phyloP scores from a whole-genome alignment of 208 protist species.

The Crithidia acanthocephali region DNA sequence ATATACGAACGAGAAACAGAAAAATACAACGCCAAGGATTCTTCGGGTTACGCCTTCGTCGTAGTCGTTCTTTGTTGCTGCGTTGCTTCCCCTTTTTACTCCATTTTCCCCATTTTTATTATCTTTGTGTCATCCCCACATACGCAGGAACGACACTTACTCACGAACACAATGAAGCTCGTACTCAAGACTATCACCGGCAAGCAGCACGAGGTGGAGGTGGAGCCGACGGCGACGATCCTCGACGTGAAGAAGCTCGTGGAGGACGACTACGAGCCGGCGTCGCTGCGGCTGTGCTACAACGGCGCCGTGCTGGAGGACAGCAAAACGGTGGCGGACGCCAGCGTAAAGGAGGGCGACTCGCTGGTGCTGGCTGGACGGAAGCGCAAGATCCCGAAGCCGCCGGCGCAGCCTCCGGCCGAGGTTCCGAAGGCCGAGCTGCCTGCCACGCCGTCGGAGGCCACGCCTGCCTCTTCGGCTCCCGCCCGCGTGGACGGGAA shows the following conservation, averaged over 20 bases:
- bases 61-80: no score
- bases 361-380: slow-evolving; percentile 76
- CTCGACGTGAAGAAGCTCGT: slow-evolving; percentile 66
- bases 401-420: slow-evolving; percentile 7
- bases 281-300: slow-evolving; percentile 71
- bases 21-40: no score
- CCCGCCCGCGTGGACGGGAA: slow-evolving; percentile 5
- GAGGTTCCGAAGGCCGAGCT: slow-evolving; percentile 19
- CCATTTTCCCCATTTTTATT: no score
- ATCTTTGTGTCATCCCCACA: background rate
- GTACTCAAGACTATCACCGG: slow-evolving; percentile 71
- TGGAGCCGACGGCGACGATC: slow-evolving; percentile 54
- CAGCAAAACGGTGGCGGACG: slow-evolving; percentile 53
- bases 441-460: background rate
- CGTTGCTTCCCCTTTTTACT: no score
- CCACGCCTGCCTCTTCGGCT: background rate
- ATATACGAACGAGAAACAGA: no score
- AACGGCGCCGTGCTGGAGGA: slow-evolving; percentile 76
- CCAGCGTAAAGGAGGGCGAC: slow-evolving; percentile 52
- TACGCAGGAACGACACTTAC: background rate
- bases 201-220: slow-evolving; percentile 58
- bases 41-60: no score
- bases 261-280: slow-evolving; percentile 72
- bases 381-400: slow-evolving; percentile 72
- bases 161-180: slow-evolving; percentile 57